A percentile compares a stretch with the other conserved stretches of the same genome.
These are phyloP conservation scores for Leucocoprinus sp. DNA, from an alignment of 768 basidiomycete species.

Conservation along the genomic window DNA sequence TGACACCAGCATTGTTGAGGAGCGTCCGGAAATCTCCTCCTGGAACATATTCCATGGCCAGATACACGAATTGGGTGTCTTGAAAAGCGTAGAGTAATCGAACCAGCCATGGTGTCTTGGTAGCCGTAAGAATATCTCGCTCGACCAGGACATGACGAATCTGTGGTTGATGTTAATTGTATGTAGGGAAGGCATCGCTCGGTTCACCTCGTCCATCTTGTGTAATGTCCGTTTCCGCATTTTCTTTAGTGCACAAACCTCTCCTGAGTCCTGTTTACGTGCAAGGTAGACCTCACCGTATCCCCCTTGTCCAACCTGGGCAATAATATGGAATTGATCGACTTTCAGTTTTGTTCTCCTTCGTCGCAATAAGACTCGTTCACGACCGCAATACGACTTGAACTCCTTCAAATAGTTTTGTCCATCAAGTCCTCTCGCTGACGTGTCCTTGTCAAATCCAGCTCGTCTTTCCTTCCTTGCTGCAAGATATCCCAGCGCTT, in stretches of 20 bases:
- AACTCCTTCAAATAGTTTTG: slow-evolving; percentile 70
- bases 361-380: slow-evolving; percentile 86
- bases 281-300: slow-evolving; percentile 98
- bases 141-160: slow-evolving; percentile 98
- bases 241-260: slow-evolving; percentile 96
- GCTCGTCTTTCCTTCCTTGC: slow-evolving; percentile 77
- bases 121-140: slow-evolving; percentile 94
- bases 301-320: slow-evolving; percentile 97
- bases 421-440: slow-evolving; percentile 48
- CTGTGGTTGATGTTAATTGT: slow-evolving; percentile 27
- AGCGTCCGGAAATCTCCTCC: slow-evolving; percentile 98
- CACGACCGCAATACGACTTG: slow-evolving; percentile 88
- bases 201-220: slow-evolving; percentile 92
- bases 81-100: slow-evolving; percentile 95
- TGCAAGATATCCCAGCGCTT: slow-evolving; percentile 83
- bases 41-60: slow-evolving; percentile 99
- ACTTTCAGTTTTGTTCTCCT: slow-evolving; percentile 89
- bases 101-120: slow-evolving; percentile 97
- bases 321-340: slow-evolving; percentile 96
- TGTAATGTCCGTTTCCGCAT: slow-evolving; percentile 91
- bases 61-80: slow-evolving; percentile 82
- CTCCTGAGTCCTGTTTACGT: slow-evolving; percentile 88
- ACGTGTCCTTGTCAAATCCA: slow-evolving; percentile 78
- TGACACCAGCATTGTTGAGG: slow-evolving; percentile 93
- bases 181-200: not conserved